Base-by-base conservation (phyloP, 2,329 filamentous ascomycete genomes). In the Colletotrichum destructivum region DNA sequence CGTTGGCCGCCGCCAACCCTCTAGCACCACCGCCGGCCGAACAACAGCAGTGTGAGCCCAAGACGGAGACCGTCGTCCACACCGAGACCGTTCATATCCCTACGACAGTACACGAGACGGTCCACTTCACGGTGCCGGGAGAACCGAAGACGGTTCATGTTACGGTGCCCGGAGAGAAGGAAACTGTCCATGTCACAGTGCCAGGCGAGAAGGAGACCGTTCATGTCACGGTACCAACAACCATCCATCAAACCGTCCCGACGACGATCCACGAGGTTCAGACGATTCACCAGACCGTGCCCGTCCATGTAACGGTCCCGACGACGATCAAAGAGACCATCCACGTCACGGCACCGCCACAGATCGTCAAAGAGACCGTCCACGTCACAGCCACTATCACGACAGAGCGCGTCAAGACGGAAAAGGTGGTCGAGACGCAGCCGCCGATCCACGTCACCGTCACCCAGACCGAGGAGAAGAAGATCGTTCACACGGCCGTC, bases 1-100 rank as follows among this genome's bases (percentile, higher is more conserved):
- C 61, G 3, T 23, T 73, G 49, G 72, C 61, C 46, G 64, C 69
- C 26, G 69, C 72, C 11, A 73, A 69, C n/a, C 64, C 72, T 2
- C 70, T 61, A 3, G 54, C 55, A 40, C 26, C 42, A 6, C 62
- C 59, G 15, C 66, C 52, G 23, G 59, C 66, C 4, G 56, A 13
- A 11, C 42, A 70, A 18, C 65, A 63, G 21, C 31, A 72, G 35
- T 71, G 69, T 42, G 56, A 71, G 42, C 47, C 47, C 7, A 71
- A 63, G 44, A 74, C 56, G 42, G 68, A 74, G 40, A 66, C 66
- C 40, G 46, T 73, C 47, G 69, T 73, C 1, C 65, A 72, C 18
- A 71, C 69, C 18, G 46, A 62, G 59, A 62, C 46, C 31, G 46
- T 62, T 15, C 57, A 61, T 23, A 26, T 61, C 40, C 57, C 44